phyloP scores from a whole-genome alignment of 352 stramenopile genomes.

The Phytophthora pini region DNA sequence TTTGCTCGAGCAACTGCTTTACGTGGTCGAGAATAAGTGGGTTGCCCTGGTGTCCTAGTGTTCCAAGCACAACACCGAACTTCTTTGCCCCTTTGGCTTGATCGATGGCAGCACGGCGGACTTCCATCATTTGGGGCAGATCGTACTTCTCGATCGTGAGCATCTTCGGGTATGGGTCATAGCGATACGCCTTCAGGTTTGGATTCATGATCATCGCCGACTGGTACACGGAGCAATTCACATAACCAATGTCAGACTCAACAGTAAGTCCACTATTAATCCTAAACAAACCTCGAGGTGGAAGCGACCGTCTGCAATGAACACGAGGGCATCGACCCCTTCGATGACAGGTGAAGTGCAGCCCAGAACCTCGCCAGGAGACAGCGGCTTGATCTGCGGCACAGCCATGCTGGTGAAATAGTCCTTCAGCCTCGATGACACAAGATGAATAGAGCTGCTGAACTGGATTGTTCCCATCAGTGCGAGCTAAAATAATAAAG shows the following conservation, averaged over 20 bases:
- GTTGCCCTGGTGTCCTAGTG: slow-evolving; percentile 98
- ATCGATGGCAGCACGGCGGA: slow-evolving; percentile 88
- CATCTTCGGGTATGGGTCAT: slow-evolving; percentile 99
- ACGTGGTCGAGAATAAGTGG: slow-evolving; percentile 96
- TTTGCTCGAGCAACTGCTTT: slow-evolving; percentile 82
- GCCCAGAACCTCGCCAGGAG: slow-evolving; percentile 97
- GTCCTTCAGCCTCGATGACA: slow-evolving; percentile 72
- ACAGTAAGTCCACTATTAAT: background rate
- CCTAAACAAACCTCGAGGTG: slow-evolving; percentile 95
- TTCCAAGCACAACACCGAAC: slow-evolving; percentile 99
- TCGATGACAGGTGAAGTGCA: slow-evolving; percentile 97
- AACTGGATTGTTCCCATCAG: slow-evolving; percentile 98
- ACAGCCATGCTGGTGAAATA: slow-evolving; percentile 87
- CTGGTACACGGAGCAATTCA: slow-evolving; percentile 33
- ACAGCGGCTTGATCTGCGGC: slow-evolving; percentile 98
- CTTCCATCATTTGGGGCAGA: slow-evolving; percentile 94
- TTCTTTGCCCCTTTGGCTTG: slow-evolving; percentile 79
- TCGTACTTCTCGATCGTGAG: slow-evolving; percentile 98
- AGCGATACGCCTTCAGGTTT: slow-evolving; percentile 94
- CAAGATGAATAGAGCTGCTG: slow-evolving; percentile 89
- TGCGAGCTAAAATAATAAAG: slow-evolving; percentile 60
- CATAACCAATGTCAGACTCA: background rate
- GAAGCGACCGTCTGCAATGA: slow-evolving; percentile 99
- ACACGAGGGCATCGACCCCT: slow-evolving; percentile 95
- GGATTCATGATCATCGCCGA: slow-evolving; percentile 99